phyloP scores from a whole-genome alignment of 2,329 filamentous ascomycete genomes.

The Hypoxylon sp. region DNA sequence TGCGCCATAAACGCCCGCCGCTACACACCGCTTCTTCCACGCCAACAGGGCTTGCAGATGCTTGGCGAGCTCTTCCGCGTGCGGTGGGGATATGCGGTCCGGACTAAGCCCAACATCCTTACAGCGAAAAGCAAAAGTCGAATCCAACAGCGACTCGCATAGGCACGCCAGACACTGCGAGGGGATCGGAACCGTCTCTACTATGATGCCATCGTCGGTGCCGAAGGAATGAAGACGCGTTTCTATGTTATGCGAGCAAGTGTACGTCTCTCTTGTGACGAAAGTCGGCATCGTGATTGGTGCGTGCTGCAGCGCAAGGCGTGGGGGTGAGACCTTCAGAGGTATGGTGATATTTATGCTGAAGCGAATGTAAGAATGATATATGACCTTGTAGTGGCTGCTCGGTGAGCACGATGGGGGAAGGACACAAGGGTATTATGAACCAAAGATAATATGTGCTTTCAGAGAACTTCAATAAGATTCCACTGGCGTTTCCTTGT shows the following conservation, averaged over 20 bases:
- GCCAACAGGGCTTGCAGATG: conserved; percentile 9
- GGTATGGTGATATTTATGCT: background rate
- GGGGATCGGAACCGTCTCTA: conserved; percentile 28
- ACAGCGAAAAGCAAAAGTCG: background rate
- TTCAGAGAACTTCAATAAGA: background rate
- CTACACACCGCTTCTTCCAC: conserved; percentile 14
- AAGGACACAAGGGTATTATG: background rate
- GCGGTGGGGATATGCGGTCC: background rate
- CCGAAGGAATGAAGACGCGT: conserved; percentile 10
- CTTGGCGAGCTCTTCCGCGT: conserved; percentile 7
- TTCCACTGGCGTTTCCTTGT: background rate
- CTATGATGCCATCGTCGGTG: conserved; percentile 1
- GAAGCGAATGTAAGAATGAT: background rate
- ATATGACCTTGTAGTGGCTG: background rate
- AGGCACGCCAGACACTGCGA: conserved; percentile 30
- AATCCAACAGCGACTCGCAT: conserved; percentile 19
- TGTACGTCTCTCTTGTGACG: conserved; percentile 32
- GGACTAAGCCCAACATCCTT: background rate
- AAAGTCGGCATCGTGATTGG: conserved; percentile 36
- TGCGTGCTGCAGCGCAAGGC: background rate
- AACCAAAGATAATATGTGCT: background rate
- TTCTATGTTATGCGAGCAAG: conserved; percentile 37
- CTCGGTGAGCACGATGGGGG: background rate
- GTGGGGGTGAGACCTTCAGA: background rate
- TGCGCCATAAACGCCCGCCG: background rate